phyloP scores from a whole-genome alignment of 345 rosid species.

The Murraya paniculata region DNA sequence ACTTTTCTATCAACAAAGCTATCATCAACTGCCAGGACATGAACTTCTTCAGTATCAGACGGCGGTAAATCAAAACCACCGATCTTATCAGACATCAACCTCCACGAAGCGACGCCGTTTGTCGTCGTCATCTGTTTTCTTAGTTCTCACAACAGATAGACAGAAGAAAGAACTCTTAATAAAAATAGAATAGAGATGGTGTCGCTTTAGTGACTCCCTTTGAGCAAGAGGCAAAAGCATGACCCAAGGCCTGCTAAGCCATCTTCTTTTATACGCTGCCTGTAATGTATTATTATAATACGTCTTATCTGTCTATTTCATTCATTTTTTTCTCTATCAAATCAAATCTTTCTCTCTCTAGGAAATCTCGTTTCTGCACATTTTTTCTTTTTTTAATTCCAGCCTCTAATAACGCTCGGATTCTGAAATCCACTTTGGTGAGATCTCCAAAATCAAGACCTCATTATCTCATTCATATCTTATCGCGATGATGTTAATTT shows the following conservation, averaged over 20 bases:
- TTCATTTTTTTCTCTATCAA: conserved; percentile 29
- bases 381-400: conserved; percentile 3
- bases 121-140: conserved; percentile 48
- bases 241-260: background rate
- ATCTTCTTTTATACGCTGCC: conserved; percentile 28
- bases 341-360: conserved; percentile 62
- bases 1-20: conserved; percentile 82
- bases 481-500: conserved; percentile 13
- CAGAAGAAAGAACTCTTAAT: background rate
- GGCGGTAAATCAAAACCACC: conserved; percentile 40
- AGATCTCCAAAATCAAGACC: conserved; percentile 26
- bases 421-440: conserved; percentile 62
- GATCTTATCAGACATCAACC: conserved; percentile 40
- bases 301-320: conserved; percentile 20
- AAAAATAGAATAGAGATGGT: background rate
- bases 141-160: background rate
- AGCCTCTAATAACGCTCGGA: conserved; percentile 27
- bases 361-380: conserved; percentile 35
- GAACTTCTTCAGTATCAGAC: conserved; percentile 57
- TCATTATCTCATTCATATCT: conserved; percentile 15
- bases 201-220: background rate
- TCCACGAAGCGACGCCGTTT: conserved; percentile 48
- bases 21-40: conserved; percentile 93
- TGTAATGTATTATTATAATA: conserved; percentile 7
- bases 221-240: conserved; percentile 6